phyloP scores from a whole-genome alignment of 257 asterid species.

The Ajuga chamaepitys region DNA sequence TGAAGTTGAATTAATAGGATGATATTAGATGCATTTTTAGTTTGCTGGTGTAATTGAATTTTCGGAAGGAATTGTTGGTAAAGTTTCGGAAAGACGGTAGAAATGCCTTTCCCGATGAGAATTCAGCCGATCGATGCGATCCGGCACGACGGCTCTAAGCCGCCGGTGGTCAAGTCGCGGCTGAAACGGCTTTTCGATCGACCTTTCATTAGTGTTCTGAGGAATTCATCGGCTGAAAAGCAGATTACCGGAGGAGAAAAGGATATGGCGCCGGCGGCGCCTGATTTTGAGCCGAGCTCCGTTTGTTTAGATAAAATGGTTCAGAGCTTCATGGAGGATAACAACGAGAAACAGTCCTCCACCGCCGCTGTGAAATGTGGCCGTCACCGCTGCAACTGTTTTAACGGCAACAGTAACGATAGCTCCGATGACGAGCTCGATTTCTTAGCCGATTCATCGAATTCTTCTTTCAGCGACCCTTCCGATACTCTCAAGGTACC shows the following conservation, averaged over 20 bases:
- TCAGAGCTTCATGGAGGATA: constrained; percentile 65
- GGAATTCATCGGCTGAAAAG: constrained; percentile 50
- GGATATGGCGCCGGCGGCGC: constrained; percentile 22
- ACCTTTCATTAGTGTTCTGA: constrained; percentile 60
- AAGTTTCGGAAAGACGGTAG: background rate
- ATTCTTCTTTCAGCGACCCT: constrained; percentile 48
- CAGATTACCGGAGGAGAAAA: constrained; percentile 37
- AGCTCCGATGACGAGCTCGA: constrained; percentile 80
- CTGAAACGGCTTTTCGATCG: constrained; percentile 84
- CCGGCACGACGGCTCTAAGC: constrained; percentile 37
- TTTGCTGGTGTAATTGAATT: background rate
- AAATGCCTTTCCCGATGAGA: constrained; percentile 52
- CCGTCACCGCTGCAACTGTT: constrained; percentile 77
- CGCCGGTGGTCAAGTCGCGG: constrained; percentile 66
- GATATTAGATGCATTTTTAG: constrained; percentile 10
- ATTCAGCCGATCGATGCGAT: constrained; percentile 76
- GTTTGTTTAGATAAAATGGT: constrained; percentile 77
- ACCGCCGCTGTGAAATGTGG: constrained; percentile 46
- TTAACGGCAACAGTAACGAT: constrained; percentile 65
- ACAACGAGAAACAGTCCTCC: constrained; percentile 42
- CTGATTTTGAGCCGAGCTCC: constrained; percentile 81
- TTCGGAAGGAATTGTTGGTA: constrained; percentile 12
- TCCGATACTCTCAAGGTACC: constrained; percentile 65
- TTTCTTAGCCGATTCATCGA: constrained; percentile 28
- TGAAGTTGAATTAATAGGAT: background rate